These are phyloP conservation scores for Backusella luteola DNA, from an alignment of 192 early-diverging fungal species.

Conservation along the genomic window DNA sequence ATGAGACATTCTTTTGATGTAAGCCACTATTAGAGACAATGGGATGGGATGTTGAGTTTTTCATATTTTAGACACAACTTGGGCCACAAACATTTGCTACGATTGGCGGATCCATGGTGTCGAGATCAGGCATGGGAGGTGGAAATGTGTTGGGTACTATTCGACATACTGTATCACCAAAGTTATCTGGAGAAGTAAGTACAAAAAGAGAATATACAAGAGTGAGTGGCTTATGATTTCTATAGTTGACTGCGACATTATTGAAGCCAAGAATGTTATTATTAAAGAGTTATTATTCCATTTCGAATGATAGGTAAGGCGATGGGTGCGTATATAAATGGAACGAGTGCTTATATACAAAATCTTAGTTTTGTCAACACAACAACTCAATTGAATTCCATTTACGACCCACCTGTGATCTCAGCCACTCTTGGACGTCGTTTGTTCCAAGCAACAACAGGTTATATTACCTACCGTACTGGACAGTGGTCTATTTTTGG, in stretches of 20 bases:
- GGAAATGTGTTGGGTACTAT: slow-evolving; percentile 79
- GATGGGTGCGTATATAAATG: background rate
- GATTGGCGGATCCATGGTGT: slow-evolving; percentile 60
- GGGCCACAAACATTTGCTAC: slow-evolving; percentile 46
- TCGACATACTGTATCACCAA: slow-evolving; percentile 72
- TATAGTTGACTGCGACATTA: slow-evolving; percentile 22
- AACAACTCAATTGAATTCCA: slow-evolving; percentile 47
- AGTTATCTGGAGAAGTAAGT: slow-evolving; percentile 67
- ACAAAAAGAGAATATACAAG: background rate
- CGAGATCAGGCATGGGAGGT: slow-evolving; percentile 67
- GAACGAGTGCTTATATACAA: background rate
- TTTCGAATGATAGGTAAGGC: slow-evolving; percentile 24
- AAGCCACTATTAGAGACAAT: background rate
- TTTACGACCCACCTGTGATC: slow-evolving; percentile 65
- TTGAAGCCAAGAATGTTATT: slow-evolving; percentile 30
- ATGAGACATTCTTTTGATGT: slow-evolving; percentile 68
- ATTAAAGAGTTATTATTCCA: slow-evolving; percentile 28
- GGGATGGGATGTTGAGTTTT: background rate
- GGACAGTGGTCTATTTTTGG: slow-evolving; percentile 68
- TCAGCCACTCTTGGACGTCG: slow-evolving; percentile 61
- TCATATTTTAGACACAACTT: slow-evolving; percentile 46
- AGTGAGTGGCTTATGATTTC: background rate
- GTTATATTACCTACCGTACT: slow-evolving; percentile 73
- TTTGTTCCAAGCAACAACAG: slow-evolving; percentile 64
- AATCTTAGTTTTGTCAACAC: slow-evolving; percentile 64